Base-by-base conservation (phyloP, 192 early-diverging fungal species). In the Rhizophlyctis rosea region DNA sequence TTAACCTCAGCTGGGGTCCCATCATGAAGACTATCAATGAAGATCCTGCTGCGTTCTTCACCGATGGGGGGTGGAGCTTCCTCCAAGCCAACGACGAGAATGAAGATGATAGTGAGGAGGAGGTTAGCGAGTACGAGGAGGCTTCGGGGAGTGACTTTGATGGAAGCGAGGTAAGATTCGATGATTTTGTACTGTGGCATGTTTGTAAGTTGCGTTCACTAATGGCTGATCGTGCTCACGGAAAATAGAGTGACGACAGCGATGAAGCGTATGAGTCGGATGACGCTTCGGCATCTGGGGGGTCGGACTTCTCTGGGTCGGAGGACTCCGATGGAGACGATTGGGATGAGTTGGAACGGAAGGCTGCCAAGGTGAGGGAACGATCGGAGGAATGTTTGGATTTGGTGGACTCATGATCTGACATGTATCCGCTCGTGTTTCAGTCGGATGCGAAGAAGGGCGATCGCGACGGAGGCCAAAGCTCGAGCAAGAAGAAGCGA, bases 11-110 rank as follows among this genome's bases (percentile, higher is more conserved):
- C 73, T 99, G 97, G 97, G 62, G 87, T 4, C 86, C 86, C 69
- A 99, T 99, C 74, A 99, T 99, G 97, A 99, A 96, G 75, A 98
- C 94, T 0, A 85, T 99, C 32, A 90, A 90, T 71, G 85, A 91
- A 53, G 91, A 98, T 67, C 95, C 97, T 0, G 88, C 82, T 3
- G 88, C 82, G 32, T 99, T 99, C 71, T 99, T 90, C 73, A 87
- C 94, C 33, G 70, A 59, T 13, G 94, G 93, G 60, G 95, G 93
- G 25, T 99, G 96, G 96, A 76, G 74, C 54, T 96, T 98, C 81
- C 71, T 99, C 70, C 81, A 83, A 11, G 69, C 76, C 25, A 88
- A 88, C 55, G 71, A 69, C 35, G 80, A 73, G 21, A 67, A 75
- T 18, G 80, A 82, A 9, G 65, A 69, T 21, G 67, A 60, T 11